Base-by-base conservation (phyloP, 2,329 filamentous ascomycete species). In the Epichloe aotearoae region DNA sequence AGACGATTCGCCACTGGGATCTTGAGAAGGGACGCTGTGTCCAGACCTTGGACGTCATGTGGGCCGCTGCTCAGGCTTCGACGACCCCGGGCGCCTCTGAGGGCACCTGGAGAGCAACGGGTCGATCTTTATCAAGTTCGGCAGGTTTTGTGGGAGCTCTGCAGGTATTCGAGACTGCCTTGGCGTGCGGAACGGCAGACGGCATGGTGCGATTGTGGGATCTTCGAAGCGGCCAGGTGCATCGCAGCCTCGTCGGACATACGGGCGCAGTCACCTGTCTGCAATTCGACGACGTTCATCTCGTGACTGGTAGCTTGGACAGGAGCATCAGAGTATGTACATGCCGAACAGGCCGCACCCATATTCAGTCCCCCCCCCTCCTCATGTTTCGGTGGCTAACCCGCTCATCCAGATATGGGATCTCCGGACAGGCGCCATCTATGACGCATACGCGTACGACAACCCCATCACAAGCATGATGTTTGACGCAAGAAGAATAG, bases 121-220 rank as follows among this genome's bases (percentile, higher is more conserved):
- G 76, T 15, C 82, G 86, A 47, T 65, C 82, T 15, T 57, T 63
- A 44, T 72, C 80, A 4, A 79, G 84, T 53, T 74, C 79, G 15
- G 89, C 91, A 1, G 88, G 96, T 66, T 98, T 97, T 66, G 88
- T 98, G 11, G 93, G 93, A 26, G 87, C 93, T 5, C 65, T 98
- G 53, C 93, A 98, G 65, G 91, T 95, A 40, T 98, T 97, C 62
- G 91, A 98, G 66, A 88, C 91, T 14, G 93, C 93, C 12, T 75
- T 98, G 54, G 93, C 93, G 10, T 97, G 93, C 64, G 93, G 93
- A 58, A 98, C 93, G 12, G 93, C 93, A 0, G 93, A 98, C 63
- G 93, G 93, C 41, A 94, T 97, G 88, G 90, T 98, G 40, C 77
- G 93, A 52, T 71, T 98, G 36, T 98, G 93, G 93, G 93, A 98